phyloP scores from a whole-genome alignment of 116 monocot genomes.

The Phalaenopsis hybrid region DNA sequence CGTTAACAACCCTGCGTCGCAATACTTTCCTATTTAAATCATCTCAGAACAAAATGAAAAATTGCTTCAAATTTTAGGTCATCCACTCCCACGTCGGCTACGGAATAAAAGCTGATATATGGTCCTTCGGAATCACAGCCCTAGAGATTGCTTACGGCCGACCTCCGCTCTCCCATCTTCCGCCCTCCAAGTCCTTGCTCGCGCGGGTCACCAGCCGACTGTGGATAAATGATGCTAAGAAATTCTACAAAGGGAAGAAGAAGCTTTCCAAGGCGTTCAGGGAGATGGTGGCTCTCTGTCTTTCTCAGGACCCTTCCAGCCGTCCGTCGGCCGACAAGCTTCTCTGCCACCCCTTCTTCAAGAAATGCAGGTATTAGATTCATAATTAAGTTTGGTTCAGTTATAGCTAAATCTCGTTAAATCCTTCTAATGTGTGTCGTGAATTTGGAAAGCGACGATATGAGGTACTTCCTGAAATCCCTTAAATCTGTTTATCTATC shows the following conservation, averaged over 20 bases:
- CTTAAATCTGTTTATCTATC: no score
- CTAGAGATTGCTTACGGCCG: slow-evolving; percentile 69
- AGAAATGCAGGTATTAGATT: slow-evolving; percentile 30
- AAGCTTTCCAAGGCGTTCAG: slow-evolving; percentile 65
- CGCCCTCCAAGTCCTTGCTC: slow-evolving; percentile 55
- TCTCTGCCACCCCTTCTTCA: slow-evolving; percentile 67
- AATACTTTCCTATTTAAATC: no score
- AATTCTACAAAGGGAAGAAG: slow-evolving; percentile 22
- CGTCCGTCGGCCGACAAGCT: slow-evolving; percentile 69
- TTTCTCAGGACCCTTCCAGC: slow-evolving; percentile 53
- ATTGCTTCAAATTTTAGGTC: no score
- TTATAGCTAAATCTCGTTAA: no score
- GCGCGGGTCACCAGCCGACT: slow-evolving; percentile 52
- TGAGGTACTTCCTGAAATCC: no score
- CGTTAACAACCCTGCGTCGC: no score
- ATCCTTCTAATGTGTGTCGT: no score
- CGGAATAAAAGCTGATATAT: no score
- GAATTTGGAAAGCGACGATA: no score
- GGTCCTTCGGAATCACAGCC: slow-evolving; percentile 36
- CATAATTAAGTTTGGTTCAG: no score
- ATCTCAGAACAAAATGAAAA: no score
- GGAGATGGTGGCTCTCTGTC: slow-evolving; percentile 45
- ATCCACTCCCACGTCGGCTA: no score
- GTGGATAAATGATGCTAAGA: slow-evolving; percentile 32
- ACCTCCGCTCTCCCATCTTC: slow-evolving; percentile 64